Evolutionary conservation across 1,139 yeast species (phyloP), one percentile per base, ranked within the genome.

Genomic region (Wickerhamomyces sp.): DNA sequence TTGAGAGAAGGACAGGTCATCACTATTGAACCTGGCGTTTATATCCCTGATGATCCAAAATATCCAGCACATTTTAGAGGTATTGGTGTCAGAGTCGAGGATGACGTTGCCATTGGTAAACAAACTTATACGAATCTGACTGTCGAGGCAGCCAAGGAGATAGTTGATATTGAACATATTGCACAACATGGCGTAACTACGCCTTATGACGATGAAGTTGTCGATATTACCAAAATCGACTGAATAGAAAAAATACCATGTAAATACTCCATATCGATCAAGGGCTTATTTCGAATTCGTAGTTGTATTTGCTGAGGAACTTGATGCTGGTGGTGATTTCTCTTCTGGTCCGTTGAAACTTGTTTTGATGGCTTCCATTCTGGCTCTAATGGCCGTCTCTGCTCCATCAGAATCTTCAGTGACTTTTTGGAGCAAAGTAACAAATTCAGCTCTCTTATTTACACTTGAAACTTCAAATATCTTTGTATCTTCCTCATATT

Each of bases 11-110:
- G 86, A 4, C 87, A 82, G 49, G 96, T 91, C 3, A 68, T 91
- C 30, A 91, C 98, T 2, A 78, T 91, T 22, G 98, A 91, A 55
- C 98, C 98, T 0, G 98, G 98, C 18, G 71, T 91, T 24, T 91
- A 91, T 55, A 75, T 93, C 29, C 97, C 97, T 1, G 65, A 70
- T 45, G 72, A 71, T 40, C 62, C 63, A 30, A 68, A 66, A 42
- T 89, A 80, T 72, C 97, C 98, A 26, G 70, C 73, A 44, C 78
- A 77, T 51, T 89, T 75, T 62, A 82, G 87, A 49, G 93, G 93
- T 16, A 82, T 93, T 40, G 99, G 98, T 2, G 82, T 93, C 18
- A 75, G 99, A 51, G 84, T 93, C 23, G 99, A 93, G 58, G 99
- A 93, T 61, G 91, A 91, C 55, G 70, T 85, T 22, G 91, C 84